Evolutionary conservation across 2,329 filamentous ascomycete genomes (phyloP), one percentile per base, ranked within the genome.

Genomic region (Hymenoscyphus fructigenus): DNA sequence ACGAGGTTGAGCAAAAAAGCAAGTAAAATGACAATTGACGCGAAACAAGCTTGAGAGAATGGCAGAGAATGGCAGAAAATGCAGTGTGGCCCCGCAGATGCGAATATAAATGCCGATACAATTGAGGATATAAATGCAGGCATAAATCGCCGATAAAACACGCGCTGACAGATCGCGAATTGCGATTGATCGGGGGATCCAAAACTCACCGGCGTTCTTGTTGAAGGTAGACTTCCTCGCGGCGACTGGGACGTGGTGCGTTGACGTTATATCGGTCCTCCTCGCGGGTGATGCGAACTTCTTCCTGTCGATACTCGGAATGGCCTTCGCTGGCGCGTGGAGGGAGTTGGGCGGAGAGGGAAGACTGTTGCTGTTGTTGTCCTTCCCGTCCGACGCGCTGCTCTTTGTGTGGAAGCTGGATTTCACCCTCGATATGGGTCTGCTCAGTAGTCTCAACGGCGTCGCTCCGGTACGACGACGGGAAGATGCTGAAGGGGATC

Each of bases 401-500:
- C 82, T 88, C 78, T 76, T 80, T 83, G 74, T 75, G 73, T 70
- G 83, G 83, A 73, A 92, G 85, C 78, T 89, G 89, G 84, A 92
- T 88, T 83, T 94, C 89, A 84, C 91, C 88, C 88, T 97, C 92
- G 88, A 94, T 89, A 88, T 93, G 88, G 78, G 88, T 88, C 32
- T 47, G 55, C 75, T 85, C 82, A 77, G 79, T 82, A 70, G 75
- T 81, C 80, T 84, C 84, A 83, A 84, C 84, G 83, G 88, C 86
- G 85, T 78, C 79, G 79, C 84, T 84, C 80, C 91, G 88, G 88
- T 97, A 98, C 83, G 93, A 92, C 82, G 93, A 97, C 85, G 94
- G 94, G 89, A 98, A 97, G 91, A 97, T 91, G 91, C 93, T 97
- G 89, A 97, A 96, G 84, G 94, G 94, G 84, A 98, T 95, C 86